Evolutionary conservation across 2,329 filamentous ascomycete species (phyloP), one percentile per base, ranked within the genome.

Genomic region (Trichoderma sp.): DNA sequence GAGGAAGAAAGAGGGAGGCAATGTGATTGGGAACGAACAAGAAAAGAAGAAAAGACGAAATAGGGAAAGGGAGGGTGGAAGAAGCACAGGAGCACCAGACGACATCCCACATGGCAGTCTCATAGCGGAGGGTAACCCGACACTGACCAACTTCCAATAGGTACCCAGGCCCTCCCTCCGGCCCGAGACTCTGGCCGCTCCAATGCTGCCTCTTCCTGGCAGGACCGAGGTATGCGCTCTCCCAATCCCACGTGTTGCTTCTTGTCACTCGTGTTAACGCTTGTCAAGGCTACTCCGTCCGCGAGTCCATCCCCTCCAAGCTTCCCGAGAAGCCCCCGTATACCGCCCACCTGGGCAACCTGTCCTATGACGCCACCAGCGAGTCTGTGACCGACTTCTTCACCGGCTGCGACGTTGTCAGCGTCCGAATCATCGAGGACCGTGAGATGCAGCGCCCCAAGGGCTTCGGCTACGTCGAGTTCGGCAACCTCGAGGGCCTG

Each of bases 381-480:
- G 90, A 88, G 71, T 90, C 93, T 73, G 89, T 99, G 68, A 88
- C 85, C 71, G 90, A 93, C 60, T 95, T 98, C 75, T 96, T 99
- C 75, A 81, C 83, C 60, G 91, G 85, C 64, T 97, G 94, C 78
- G 86, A 92, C 69, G 89, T 97, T 72, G 90, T 90, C 70, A 97
- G 88, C 76, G 92, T 99, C 70, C 91, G 95, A 73, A 93, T 99
- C 73, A 96, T 99, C 69, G 94, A 97, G 81, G 96, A 99, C 79
- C 95, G 94, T 75, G 85, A 97, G 77, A 90, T 95, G 75, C 88
- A 90, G 78, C 93, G 93, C 74, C 95, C 95, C 70, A 99, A 99
- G 83, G 95, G 95, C 56, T 99, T 99, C 74, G 95, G 94, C 68
- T 99, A 99, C 77, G 94, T 96, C 70, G 95, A 99, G 78, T 99